A percentile compares a stretch with the other conserved stretches of the same genome.
phyloP scores from a whole-genome alignment of 2,329 filamentous ascomycete genomes.

The Phialocephala sp. region DNA sequence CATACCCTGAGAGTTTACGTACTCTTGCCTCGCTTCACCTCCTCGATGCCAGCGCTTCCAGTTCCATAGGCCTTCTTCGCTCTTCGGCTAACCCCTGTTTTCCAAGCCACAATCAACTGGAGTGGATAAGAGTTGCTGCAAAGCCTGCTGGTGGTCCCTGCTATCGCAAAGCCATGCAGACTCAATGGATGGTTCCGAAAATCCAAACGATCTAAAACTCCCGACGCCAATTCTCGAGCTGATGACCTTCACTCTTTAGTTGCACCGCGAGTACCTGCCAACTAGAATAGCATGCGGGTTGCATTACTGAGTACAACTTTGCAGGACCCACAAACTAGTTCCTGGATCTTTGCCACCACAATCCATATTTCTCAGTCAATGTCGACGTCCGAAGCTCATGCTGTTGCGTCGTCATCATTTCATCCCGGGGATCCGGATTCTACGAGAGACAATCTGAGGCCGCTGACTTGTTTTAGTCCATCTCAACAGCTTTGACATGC shows the following conservation, averaged over 20 bases:
- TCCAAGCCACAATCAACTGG: background rate
- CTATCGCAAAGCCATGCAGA: background rate
- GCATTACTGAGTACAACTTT: background rate
- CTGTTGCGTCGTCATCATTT: too few relatives aligned
- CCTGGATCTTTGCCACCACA: background rate
- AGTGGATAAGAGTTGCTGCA: conserved; percentile 1
- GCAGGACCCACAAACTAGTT: background rate
- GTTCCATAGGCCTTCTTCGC: background rate
- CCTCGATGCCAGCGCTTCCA: background rate
- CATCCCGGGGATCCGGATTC: background rate
- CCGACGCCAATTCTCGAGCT: background rate
- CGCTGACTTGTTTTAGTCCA: background rate
- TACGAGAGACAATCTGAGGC: background rate
- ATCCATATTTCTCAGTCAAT: conserved; percentile 4
- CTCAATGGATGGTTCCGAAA: background rate
- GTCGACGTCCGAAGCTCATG: background rate
- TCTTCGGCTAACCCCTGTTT: conserved; percentile 1
- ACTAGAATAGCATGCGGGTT: background rate
- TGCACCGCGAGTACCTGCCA: background rate
- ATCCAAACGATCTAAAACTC: background rate
- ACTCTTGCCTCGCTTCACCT: background rate
- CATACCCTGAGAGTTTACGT: background rate
- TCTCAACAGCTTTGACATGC: background rate
- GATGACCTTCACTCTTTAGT: background rate
- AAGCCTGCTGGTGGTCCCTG: background rate